Percentiles rank a stretch among this genome's conserved stretches.
Evolutionary conservation across 352 stramenopile species (phyloP).

Genomic region (Pythium vanterpoolii): DNA sequence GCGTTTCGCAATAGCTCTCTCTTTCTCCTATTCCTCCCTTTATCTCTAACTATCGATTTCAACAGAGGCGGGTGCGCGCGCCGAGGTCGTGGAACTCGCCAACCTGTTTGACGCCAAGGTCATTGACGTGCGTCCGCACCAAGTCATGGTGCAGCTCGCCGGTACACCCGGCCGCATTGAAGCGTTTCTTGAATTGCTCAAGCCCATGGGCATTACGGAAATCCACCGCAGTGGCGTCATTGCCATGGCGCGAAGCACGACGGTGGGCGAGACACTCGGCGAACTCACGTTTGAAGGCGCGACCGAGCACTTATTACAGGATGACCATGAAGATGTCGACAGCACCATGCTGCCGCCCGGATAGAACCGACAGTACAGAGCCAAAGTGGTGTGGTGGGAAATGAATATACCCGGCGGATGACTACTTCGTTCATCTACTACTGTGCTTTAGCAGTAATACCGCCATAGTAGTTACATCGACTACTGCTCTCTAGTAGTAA

Average conservation of each 20-base stretch:
- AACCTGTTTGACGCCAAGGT: slow-evolving; percentile 87
- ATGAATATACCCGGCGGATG: background rate
- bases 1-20: slow-evolving; percentile 23
- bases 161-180: slow-evolving; percentile 76
- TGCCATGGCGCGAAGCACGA: slow-evolving; percentile 75
- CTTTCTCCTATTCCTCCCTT: background rate
- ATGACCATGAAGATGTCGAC: slow-evolving; percentile 62
- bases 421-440: no score
- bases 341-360: slow-evolving; percentile 63
- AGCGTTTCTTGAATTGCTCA: slow-evolving; percentile 78
- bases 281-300: slow-evolving; percentile 72
- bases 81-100: slow-evolving; percentile 76
- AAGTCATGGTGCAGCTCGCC: slow-evolving; percentile 82
- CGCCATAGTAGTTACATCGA: no score
- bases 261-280: slow-evolving; percentile 56
- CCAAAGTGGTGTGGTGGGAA: background rate
- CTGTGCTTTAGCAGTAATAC: no score
- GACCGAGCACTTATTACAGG: slow-evolving; percentile 66
- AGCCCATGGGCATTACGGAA: slow-evolving; percentile 78
- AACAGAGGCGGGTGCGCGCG: slow-evolving; percentile 54
- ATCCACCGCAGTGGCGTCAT: slow-evolving; percentile 86
- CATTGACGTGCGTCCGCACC: slow-evolving; percentile 78
- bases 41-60: slow-evolving; percentile 1
- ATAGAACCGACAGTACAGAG: slow-evolving; percentile 30
- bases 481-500: no score